Base-by-base conservation (phyloP, 2,329 filamentous ascomycete species). In the Penicillium brasilianum region DNA sequence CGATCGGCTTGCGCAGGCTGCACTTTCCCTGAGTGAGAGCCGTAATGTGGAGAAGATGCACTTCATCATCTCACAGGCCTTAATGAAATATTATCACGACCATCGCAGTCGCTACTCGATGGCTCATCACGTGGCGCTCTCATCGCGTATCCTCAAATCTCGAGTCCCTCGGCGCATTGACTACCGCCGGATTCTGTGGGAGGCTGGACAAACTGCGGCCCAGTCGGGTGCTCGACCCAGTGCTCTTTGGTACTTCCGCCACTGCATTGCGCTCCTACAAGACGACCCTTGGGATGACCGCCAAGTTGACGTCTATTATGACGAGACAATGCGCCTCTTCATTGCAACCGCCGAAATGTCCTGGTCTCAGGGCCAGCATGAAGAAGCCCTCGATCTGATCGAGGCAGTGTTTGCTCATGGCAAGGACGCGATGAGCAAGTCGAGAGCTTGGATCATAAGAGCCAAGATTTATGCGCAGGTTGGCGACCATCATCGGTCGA, bases 181-280 rank as follows among this genome's bases (percentile, higher is more conserved):
- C 7, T 97, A 90, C 72, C 85, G 94, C 49, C 87, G 90, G 67
- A 82, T 96, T 10, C 82, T 98, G 8, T 90, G 88, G 71, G 88
- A 92, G 57, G 92, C 91, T 67, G 94, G 92, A 1, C 88, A 90
- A 62, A 86, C 85, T 6, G 91, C 93, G 1, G 86, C 89, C 30
- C 92, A 96, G 72, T 93, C 90, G 55, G 93, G 93, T 16, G 93
- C 93, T 2, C 85, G 91, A 58, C 87, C 89, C 2, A 95, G 92
- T 2, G 92, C 92, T 0, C 85, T 92, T 8, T 92, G 90, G 74
- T 97, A 93, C 71, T 96, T 92, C 75, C 86, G 85, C 48, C 86
- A 88, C 57, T 93, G 92, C 52, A 84, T 97, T 49, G 83, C 84
- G 10, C 83, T 98, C n/a, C 82, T 98, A 14, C 93, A 96, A 72